Evolutionary conservation across 495 filamentous ascomycete genomes (phyloP), one percentile per base, ranked within the genome.

Genomic region (Neohortaea acidophila): DNA sequence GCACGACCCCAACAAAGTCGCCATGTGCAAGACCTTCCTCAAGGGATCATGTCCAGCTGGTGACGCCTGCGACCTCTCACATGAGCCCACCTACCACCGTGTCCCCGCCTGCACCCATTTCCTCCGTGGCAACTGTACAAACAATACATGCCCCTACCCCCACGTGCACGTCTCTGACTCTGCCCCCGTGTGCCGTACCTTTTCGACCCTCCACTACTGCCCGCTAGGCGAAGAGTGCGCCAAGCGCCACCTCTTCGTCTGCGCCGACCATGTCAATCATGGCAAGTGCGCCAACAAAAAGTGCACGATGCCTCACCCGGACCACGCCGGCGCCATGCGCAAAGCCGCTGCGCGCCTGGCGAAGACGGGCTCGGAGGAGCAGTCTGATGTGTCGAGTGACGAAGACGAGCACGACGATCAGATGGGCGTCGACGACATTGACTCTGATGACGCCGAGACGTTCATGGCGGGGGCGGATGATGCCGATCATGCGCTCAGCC

Each of bases 261-360:
- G 89, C 53, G 89, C 89, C 31, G 82, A 94, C 55, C 93, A 91
- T 65, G 80, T 81, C 66, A 93, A 94, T 61, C 79, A 69, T 35
- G 87, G 86, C 43, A 61, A 67, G 24, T 97, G 89, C 72, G 77
- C 73, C 51, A 75, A 73, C 53, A 26, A n/a, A 13, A 77, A 77
- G 59, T 97, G 89, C 66, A 77, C 73, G 51, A 65, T 94, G 43
- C 81, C 74, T 20, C 89, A 97, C 59, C 72, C 87, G 48, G 81
- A 91, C 60, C 77, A 84, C 60, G 89, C 89, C 25, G 73, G 73
- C 26, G 69, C 73, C 51, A 70, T 79, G 39, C 68, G 74, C 52
- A 77, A 77, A 48, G 61, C 66, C 31, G 68, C 64, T 41, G 56
- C 62, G 34, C 59, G 53, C 25, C 47, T 55, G 44, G 45, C 36